Evolutionary conservation across 306 rosid species (phyloP).

Genomic region (Inga laurina): DNA sequence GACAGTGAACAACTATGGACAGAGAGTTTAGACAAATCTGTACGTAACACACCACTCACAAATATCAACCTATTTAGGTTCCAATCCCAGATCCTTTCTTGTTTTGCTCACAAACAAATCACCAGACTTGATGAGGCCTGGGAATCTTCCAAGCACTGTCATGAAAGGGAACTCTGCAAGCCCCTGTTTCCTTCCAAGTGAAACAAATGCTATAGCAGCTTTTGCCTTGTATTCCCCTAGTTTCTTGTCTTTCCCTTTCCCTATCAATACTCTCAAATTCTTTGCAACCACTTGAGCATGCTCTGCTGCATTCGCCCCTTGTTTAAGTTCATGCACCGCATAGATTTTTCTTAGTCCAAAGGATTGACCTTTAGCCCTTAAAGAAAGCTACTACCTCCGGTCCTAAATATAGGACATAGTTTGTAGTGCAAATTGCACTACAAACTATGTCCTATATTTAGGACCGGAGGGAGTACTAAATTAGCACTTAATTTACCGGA

Average conservation of each 20-base stretch:
- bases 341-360: slow-evolving; percentile 4
- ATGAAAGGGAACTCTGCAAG: slow-evolving; percentile 66
- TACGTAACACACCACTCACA: slow-evolving; percentile 1
- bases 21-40: slow-evolving; percentile 16
- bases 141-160: slow-evolving; percentile 62
- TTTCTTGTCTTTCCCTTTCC: slow-evolving; percentile 50
- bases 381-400: not conserved
- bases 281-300: slow-evolving; percentile 77
- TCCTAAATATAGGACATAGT: too few species aligned
- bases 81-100: slow-evolving; percentile 67
- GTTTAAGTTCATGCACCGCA: slow-evolving; percentile 65
- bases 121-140: slow-evolving; percentile 73
- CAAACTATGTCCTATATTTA: too few species aligned
- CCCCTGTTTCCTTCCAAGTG: slow-evolving; percentile 78
- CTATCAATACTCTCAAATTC: slow-evolving; percentile 63
- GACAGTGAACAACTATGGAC: slow-evolving; percentile 3
- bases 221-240: slow-evolving; percentile 54
- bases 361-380: not conserved
- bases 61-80: slow-evolving; percentile 25
- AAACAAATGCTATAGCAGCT: slow-evolving; percentile 56
- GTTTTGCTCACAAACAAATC: slow-evolving; percentile 83
- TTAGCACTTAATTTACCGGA: slow-evolving; percentile 52
- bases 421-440: too few species aligned
- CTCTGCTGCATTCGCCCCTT: slow-evolving; percentile 67
- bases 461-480: too few species aligned